phyloP scores from a whole-genome alignment of 164 flowering plant genomes.

The Sedum album region DNA sequence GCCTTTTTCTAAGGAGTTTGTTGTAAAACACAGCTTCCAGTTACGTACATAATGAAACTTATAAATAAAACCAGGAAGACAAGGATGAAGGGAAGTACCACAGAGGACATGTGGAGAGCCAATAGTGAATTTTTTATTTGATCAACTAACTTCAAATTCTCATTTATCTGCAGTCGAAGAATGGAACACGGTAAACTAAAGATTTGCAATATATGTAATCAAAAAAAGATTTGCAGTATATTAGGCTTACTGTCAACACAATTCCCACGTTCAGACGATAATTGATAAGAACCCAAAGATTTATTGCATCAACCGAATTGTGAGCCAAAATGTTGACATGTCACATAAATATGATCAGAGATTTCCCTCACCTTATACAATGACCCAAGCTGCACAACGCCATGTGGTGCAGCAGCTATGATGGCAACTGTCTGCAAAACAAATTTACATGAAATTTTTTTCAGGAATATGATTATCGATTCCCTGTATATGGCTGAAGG shows the following conservation, averaged over 20 bases:
- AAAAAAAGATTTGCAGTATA: too few species aligned
- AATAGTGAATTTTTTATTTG: constrained; percentile 41
- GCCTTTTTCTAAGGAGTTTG: background rate
- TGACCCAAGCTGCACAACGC: constrained; percentile 82
- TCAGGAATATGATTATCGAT: background rate
- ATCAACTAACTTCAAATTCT: constrained; percentile 44
- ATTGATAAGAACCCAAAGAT: background rate
- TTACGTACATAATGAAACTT: constrained; percentile 12
- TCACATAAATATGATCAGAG: background rate
- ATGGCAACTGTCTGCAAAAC: constrained; percentile 53
- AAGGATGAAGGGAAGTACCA: constrained; percentile 29
- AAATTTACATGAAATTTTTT: background rate
- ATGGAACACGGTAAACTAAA: background rate
- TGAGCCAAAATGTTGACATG: background rate
- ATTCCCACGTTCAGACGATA: too few species aligned
- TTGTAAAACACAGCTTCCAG: background rate
- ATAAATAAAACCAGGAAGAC: constrained; percentile 13
- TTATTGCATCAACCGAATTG: background rate
- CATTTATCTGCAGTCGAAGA: constrained; percentile 39
- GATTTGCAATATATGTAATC: background rate
- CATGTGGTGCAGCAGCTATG: constrained; percentile 63
- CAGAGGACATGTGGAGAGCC: constrained; percentile 34
- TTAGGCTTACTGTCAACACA: too few species aligned
- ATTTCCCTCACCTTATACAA: constrained; percentile 40
- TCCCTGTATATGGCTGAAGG: background rate